Evolutionary conservation across 2,329 filamentous ascomycete species (phyloP).

Genomic region (Neofusicoccum cordaticola): DNA sequence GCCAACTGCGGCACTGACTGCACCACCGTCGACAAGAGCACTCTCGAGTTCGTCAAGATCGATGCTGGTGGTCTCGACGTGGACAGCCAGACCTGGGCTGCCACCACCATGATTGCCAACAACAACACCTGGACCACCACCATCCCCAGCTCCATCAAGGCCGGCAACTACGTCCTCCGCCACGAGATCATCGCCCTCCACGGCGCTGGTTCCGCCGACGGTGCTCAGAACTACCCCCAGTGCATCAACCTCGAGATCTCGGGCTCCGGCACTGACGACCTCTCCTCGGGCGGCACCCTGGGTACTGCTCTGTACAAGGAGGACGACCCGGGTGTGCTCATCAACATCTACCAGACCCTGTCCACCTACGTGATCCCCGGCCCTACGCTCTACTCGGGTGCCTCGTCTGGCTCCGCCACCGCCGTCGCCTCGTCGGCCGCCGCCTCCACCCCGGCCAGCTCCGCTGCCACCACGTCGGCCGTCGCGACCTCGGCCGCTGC

Average conservation of each 20-base stretch:
- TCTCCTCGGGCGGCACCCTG: conserved; percentile 46
- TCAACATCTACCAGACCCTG: conserved; percentile 57
- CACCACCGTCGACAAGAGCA: conserved; percentile 51
- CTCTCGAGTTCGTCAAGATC: conserved; percentile 64
- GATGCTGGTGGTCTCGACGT: conserved; percentile 53
- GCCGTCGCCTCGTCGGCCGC: conserved; percentile 12
- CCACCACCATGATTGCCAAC: conserved; percentile 51
- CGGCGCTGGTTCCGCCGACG: conserved; percentile 43
- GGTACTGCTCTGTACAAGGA: conserved; percentile 57
- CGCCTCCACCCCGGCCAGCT: not conserved
- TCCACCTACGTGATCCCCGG: conserved; percentile 52
- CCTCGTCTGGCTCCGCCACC: conserved; percentile 20
- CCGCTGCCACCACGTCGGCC: conserved; percentile 6
- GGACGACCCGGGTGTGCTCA: conserved; percentile 56
- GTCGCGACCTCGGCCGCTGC: conserved; percentile 18
- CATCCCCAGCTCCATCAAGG: conserved; percentile 52
- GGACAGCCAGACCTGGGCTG: conserved; percentile 51
- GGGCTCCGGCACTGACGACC: conserved; percentile 49
- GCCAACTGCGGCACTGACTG: conserved; percentile 59
- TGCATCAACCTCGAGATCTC: conserved; percentile 61
- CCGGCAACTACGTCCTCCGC: conserved; percentile 59
- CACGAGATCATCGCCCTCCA: conserved; percentile 63
- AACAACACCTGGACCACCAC: conserved; percentile 49
- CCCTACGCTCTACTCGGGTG: conserved; percentile 38
- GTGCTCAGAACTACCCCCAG: conserved; percentile 46